phyloP scores from a whole-genome alignment of 2,329 filamentous ascomycete genomes.

The Alternaria longipes region DNA sequence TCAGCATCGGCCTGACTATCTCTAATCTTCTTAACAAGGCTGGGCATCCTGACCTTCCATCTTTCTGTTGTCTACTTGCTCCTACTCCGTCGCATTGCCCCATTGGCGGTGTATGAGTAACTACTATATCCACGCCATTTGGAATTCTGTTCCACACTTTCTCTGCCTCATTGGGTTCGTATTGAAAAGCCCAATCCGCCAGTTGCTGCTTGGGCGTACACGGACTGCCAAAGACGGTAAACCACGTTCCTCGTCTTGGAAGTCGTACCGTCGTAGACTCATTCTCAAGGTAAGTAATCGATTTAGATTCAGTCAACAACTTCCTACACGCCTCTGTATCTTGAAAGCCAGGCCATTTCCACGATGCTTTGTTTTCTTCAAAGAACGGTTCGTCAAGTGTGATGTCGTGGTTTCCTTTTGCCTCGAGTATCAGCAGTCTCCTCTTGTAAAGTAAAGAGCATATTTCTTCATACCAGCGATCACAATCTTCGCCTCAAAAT shows the following conservation, averaged over 20 bases:
- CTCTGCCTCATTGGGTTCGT: conserved; percentile 56
- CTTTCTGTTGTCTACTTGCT: conserved; percentile 23
- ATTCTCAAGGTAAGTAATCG: conserved; percentile 73
- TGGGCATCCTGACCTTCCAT: conserved; percentile 65
- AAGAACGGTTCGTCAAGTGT: conserved; percentile 74
- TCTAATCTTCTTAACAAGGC: conserved; percentile 66
- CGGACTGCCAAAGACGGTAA: conserved; percentile 77
- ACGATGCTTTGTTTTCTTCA: conserved; percentile 59
- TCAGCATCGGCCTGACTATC: conserved; percentile 69
- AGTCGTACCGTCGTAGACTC: conserved; percentile 64
- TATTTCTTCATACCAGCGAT: conserved; percentile 64
- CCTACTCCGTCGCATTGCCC: conserved; percentile 63
- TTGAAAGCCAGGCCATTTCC: conserved; percentile 67
- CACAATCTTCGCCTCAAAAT: conserved; percentile 76
- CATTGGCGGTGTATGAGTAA: conserved; percentile 75
- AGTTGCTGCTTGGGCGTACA: conserved; percentile 63
- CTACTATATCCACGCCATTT: conserved; percentile 68
- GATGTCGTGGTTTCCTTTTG: conserved; percentile 77
- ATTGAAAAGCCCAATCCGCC: conserved; percentile 74
- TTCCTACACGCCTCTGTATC: conserved; percentile 63
- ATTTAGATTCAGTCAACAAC: conserved; percentile 60
- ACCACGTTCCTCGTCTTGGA: conserved; percentile 65
- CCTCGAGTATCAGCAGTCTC: background rate
- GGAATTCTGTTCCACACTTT: conserved; percentile 70
- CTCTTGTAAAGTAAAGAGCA: background rate